Conservation (phyloP, 2,329 filamentous ascomycete species). For the Hymenoscyphus linearis region DNA sequence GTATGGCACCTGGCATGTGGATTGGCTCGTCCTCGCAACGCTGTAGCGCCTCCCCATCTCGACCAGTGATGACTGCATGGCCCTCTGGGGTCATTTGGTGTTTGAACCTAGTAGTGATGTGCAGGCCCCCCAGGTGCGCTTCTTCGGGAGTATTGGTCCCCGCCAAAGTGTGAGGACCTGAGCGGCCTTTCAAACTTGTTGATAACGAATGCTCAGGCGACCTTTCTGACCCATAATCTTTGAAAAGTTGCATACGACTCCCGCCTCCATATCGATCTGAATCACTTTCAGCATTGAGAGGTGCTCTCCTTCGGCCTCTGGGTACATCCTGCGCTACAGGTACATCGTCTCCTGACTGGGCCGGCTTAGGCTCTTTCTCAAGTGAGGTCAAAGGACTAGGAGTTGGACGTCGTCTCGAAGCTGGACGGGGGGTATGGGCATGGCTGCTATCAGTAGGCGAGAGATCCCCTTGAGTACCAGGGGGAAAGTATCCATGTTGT, state of each 20-base stretch:
- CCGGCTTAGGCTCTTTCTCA: neutral
- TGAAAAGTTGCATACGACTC: neutral
- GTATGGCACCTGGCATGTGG: constrained; percentile 75
- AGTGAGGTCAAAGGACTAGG: neutral
- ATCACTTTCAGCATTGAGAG: constrained; percentile 7
- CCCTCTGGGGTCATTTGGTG: constrained; percentile 72
- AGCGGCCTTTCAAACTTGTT: neutral
- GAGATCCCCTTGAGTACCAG: neutral
- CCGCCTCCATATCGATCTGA: constrained; percentile 12
- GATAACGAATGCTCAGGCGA: neutral
- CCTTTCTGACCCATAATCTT: neutral
- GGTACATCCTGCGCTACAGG: neutral
- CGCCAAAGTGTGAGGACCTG: neutral
- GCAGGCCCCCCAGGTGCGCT: constrained; percentile 1
- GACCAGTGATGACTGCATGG: constrained; percentile 76
- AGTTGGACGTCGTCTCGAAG: constrained; percentile 3
- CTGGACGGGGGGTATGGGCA: constrained; percentile 3
- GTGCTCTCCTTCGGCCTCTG: neutral
- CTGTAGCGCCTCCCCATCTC: constrained; percentile 65
- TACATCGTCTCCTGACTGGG: neutral
- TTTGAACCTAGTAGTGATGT: constrained; percentile 70
- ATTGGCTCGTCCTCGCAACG: constrained; percentile 89
- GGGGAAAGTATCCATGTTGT: constrained; percentile 19
- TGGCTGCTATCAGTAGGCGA: constrained; percentile 3
- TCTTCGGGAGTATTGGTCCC: neutral